These are phyloP conservation scores for Pseudopithomyces maydicus DNA, from an alignment of 2,329 filamentous ascomycete species.

Conservation along the genomic window DNA sequence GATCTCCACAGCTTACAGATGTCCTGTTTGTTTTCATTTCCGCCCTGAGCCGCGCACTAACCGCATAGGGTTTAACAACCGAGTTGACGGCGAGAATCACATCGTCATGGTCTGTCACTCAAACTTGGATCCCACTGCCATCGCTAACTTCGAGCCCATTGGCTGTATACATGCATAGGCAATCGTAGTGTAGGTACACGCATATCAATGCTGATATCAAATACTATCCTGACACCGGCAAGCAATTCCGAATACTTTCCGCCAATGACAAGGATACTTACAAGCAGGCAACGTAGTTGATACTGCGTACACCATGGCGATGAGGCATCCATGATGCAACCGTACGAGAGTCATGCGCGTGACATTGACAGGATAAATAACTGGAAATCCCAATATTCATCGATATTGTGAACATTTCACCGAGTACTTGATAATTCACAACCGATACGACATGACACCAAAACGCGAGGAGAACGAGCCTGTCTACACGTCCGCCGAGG, in stretches of 20 bases:
- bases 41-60: neutral
- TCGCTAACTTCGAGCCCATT: neutral
- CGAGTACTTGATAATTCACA: too few relatives aligned
- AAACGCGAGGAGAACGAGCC: neutral
- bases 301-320: neutral
- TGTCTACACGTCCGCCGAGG: neutral
- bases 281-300: neutral
- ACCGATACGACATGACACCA: neutral
- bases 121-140: neutral
- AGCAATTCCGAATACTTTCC: neutral
- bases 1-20: neutral
- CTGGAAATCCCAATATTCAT: too few relatives aligned
- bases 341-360: too few relatives aligned
- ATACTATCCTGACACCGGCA: too few relatives aligned
- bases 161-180: neutral
- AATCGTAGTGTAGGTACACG: too few relatives aligned
- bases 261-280: neutral
- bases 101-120: neutral
- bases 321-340: neutral
- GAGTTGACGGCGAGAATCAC: neutral
- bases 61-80: neutral
- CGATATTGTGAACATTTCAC: too few relatives aligned
- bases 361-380: neutral
- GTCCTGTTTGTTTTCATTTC: neutral
- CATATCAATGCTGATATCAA: too few relatives aligned